phyloP scores from a whole-genome alignment of 352 stramenopile species.

The Elongisporangium undulatum region DNA sequence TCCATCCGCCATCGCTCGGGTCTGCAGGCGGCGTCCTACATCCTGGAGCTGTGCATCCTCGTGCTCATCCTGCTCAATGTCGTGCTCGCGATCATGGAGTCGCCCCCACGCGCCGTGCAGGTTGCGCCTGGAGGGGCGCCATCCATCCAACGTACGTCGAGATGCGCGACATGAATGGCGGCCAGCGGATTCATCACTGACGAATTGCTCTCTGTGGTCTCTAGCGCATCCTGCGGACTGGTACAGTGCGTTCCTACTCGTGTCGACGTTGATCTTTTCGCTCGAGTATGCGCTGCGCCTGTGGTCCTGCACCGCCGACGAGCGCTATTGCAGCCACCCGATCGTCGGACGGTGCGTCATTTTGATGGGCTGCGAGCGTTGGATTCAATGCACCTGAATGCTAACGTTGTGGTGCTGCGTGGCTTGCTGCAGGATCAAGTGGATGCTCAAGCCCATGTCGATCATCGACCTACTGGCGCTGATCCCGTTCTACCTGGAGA shows the following conservation, averaged over 20 bases:
- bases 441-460: constrained; percentile 53
- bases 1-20: constrained; percentile 34
- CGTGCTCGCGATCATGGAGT: constrained; percentile 46
- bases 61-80: constrained; percentile 60
- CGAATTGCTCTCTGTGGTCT: neutral
- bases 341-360: constrained; percentile 37
- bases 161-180: neutral
- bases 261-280: constrained; percentile 56
- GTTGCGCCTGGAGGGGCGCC: constrained; percentile 8
- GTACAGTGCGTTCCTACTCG: constrained; percentile 41
- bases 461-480: constrained; percentile 51
- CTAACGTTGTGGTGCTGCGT: neutral
- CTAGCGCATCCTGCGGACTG: constrained; percentile 18
- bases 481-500: constrained; percentile 57
- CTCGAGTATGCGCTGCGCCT: constrained; percentile 52
- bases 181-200: neutral
- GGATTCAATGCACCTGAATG: neutral
- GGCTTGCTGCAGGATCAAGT: constrained; percentile 29
- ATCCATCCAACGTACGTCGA: neutral
- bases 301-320: constrained; percentile 62
- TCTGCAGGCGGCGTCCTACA: constrained; percentile 46
- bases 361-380: neutral
- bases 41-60: constrained; percentile 46
- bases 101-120: constrained; percentile 8
- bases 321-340: constrained; percentile 25